phyloP scores from a whole-genome alignment of 805 yeast species.

The Alloascoidea hylecoeti region DNA sequence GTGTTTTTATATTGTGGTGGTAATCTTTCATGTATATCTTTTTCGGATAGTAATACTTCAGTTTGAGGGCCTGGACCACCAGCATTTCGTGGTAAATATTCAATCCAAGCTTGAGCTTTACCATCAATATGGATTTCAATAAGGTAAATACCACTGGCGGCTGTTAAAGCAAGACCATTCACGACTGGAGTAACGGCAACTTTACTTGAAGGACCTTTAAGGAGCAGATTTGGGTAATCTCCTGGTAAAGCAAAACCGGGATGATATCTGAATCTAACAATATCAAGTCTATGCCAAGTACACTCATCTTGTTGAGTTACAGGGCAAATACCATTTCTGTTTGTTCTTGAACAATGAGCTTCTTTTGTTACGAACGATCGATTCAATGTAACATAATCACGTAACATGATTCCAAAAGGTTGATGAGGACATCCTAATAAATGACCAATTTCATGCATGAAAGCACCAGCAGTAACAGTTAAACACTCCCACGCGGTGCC shows the following conservation, averaged over 20 bases:
- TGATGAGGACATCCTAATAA: constrained; percentile 87
- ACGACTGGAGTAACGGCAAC: constrained; percentile 35
- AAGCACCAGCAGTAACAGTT: constrained; percentile 81
- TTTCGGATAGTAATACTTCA: constrained; percentile 32
- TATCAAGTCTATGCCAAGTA: constrained; percentile 77
- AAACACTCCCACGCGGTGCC: constrained; percentile 85
- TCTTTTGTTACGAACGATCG: constrained; percentile 73
- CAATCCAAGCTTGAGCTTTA: constrained; percentile 38
- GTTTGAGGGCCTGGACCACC: constrained; percentile 53
- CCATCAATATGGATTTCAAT: constrained; percentile 58
- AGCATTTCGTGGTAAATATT: constrained; percentile 40
- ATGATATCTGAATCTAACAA: constrained; percentile 66
- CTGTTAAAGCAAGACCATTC: constrained; percentile 30
- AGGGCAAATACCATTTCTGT: constrained; percentile 24
- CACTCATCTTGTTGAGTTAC: constrained; percentile 42
- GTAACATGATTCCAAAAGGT: constrained; percentile 76
- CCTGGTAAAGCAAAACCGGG: constrained; percentile 63
- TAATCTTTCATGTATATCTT: constrained; percentile 26
- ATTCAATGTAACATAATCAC: constrained; percentile 73
- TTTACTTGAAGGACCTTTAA: constrained; percentile 19
- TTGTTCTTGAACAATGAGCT: constrained; percentile 36
- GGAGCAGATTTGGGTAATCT: constrained; percentile 28
- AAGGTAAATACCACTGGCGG: constrained; percentile 57
- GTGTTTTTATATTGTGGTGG: constrained; percentile 17
- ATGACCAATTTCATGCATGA: constrained; percentile 93